These are phyloP conservation scores for Cercophora samala DNA, from an alignment of 495 filamentous ascomycete species.

Conservation along the genomic window DNA sequence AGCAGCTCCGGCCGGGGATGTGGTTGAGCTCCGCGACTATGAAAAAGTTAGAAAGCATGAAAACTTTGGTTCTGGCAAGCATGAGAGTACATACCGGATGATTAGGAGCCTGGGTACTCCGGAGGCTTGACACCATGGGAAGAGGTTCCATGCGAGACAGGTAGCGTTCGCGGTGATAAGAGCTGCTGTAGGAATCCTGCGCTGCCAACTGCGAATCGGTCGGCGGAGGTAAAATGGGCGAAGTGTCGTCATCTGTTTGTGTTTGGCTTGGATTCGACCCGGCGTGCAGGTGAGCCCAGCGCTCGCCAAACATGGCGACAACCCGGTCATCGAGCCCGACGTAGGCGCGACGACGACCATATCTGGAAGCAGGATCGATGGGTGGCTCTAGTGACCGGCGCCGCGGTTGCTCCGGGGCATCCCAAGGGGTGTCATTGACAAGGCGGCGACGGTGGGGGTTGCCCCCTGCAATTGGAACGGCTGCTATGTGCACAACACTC, in stretches of 20 bases:
- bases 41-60: not conserved
- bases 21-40: constrained; percentile 17
- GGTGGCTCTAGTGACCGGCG: not conserved
- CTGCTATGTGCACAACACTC: not conserved
- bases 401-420: not conserved
- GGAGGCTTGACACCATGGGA: constrained; percentile 19
- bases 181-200: not conserved
- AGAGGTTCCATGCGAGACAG: constrained; percentile 9
- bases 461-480: not conserved
- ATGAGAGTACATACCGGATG: constrained; percentile 18
- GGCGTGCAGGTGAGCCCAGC: constrained; percentile 29
- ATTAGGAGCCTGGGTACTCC: constrained; percentile 24
- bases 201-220: not conserved
- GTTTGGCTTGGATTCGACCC: constrained; percentile 21
- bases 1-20: constrained; percentile 2
- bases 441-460: not conserved
- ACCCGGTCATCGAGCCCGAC: constrained; percentile 12
- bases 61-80: not conserved
- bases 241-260: constrained; percentile 12
- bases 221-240: constrained; percentile 2
- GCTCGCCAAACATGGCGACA: constrained; percentile 31
- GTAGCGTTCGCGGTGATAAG: constrained; percentile 3
- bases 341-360: constrained; percentile 14
- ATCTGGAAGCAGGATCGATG: constrained; percentile 6
- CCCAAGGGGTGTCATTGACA: not conserved